Percentiles rank a stretch among this genome's conserved stretches.
These are phyloP conservation scores for Nicotiana benthamiana DNA, from an alignment of 257 asterid genomes.

Conservation along the genomic window DNA sequence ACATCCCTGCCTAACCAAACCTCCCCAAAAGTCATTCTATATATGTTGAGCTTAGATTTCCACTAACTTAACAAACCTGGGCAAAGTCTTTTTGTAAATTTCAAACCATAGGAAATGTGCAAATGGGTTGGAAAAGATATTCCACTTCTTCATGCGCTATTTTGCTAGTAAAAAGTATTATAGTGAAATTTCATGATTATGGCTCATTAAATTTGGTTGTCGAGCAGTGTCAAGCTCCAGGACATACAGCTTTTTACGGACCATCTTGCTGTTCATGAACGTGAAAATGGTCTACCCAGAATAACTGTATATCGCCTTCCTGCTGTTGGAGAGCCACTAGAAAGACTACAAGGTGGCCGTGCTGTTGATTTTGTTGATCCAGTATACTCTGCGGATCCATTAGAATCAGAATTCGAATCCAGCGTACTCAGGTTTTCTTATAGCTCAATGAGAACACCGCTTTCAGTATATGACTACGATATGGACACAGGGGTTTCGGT, in stretches of 20 bases:
- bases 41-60: neutral
- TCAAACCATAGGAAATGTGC: neutral
- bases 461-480: slow-evolving; percentile 84
- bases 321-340: slow-evolving; percentile 57
- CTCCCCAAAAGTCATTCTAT: neutral
- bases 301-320: slow-evolving; percentile 67
- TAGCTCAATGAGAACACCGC: slow-evolving; percentile 81
- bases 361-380: slow-evolving; percentile 72
- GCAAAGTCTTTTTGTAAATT: neutral
- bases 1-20: neutral
- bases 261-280: slow-evolving; percentile 79
- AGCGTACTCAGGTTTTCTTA: slow-evolving; percentile 62
- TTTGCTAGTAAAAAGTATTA: neutral
- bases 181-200: neutral
- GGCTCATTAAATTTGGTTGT: slow-evolving; percentile 5
- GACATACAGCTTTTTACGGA: slow-evolving; percentile 59
- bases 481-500: slow-evolving; percentile 78
- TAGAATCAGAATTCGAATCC: slow-evolving; percentile 69
- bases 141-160: slow-evolving; percentile 1
- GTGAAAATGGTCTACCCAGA: slow-evolving; percentile 73
- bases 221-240: slow-evolving; percentile 73
- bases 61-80: neutral
- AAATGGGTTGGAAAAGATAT: neutral
- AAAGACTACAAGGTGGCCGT: slow-evolving; percentile 56
- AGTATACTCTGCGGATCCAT: slow-evolving; percentile 51